Percentiles rank a stretch among this genome's conserved stretches.
These are phyloP conservation scores for Metschnikowia baotianmanensis DNA, from an alignment of 805 yeast genomes.

Conservation along the genomic window DNA sequence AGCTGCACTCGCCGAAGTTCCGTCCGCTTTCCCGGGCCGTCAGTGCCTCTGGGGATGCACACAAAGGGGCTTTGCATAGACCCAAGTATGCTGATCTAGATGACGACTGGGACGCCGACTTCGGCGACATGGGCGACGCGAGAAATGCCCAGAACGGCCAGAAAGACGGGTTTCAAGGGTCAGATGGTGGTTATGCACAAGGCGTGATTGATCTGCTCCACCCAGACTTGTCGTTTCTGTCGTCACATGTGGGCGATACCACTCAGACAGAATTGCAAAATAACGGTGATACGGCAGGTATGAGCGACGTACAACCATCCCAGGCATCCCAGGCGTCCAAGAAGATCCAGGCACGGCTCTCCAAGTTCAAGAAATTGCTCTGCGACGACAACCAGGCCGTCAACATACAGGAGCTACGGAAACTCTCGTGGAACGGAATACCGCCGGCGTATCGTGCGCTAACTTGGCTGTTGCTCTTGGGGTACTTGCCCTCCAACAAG, in stretches of 20 bases:
- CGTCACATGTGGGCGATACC: conserved; percentile 5
- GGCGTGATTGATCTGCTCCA: conserved; percentile 33
- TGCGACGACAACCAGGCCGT: conserved; percentile 45
- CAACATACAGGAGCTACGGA: conserved; percentile 66
- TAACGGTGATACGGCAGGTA: conserved; percentile 1
- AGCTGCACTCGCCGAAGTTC: conserved; percentile 3
- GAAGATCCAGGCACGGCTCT: conserved; percentile 52
- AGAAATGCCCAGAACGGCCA: conserved; percentile 2
- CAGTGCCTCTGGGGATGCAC: conserved; percentile 9
- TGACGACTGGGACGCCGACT: conserved; percentile 84
- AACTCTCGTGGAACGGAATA: conserved; percentile 91
- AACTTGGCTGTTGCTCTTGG: conserved; percentile 86
- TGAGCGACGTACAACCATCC: conserved; percentile 32
- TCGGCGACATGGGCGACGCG: conserved; percentile 45
- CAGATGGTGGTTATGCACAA: conserved; percentile 14
- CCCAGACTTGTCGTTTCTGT: conserved; percentile 37
- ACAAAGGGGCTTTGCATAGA: conserved; percentile 8
- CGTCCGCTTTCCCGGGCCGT: conserved; percentile 5
- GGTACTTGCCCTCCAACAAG: conserved; percentile 85
- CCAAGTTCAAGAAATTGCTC: conserved; percentile 64
- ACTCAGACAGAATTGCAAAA: background rate
- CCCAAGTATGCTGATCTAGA: conserved; percentile 67
- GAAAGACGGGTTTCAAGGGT: background rate
- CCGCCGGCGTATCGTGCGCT: conserved; percentile 78
- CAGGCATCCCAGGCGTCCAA: conserved; percentile 27